Evolutionary conservation across 2,329 filamentous ascomycete species (phyloP).

Genomic region (Ceratocystis destructans): DNA sequence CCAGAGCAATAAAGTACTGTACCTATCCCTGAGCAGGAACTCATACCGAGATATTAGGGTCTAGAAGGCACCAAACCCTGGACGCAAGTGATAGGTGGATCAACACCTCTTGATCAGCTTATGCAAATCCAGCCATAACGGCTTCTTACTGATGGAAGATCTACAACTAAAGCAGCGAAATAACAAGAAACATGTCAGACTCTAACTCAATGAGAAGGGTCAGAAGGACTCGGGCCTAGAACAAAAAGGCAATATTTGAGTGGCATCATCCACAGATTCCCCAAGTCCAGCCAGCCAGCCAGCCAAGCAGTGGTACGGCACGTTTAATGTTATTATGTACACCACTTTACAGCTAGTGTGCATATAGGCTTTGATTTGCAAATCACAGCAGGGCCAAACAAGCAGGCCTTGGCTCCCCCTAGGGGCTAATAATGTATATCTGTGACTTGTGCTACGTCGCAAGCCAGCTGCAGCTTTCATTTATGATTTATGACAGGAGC

Average conservation of each 20-base stretch:
- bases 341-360: background rate
- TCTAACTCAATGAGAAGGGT: background rate
- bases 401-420: background rate
- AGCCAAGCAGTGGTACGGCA: background rate
- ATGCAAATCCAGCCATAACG: background rate
- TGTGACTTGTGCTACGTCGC: conserved; percentile 5
- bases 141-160: background rate
- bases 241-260: background rate
- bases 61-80: background rate
- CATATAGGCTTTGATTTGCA: background rate
- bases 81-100: background rate
- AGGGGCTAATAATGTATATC: background rate
- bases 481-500: background rate
- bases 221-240: background rate
- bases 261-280: background rate
- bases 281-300: background rate
- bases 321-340: no score
- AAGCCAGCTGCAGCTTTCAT: background rate
- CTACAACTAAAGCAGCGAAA: background rate
- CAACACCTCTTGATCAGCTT: background rate
- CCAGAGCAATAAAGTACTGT: background rate
- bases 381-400: background rate
- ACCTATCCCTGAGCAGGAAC: background rate
- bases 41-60: background rate
- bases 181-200: conserved; percentile 1